Evolutionary conservation across 2,329 filamentous ascomycete species (phyloP), one percentile per base, ranked within the genome.

Genomic region (Didymella segeticola): DNA sequence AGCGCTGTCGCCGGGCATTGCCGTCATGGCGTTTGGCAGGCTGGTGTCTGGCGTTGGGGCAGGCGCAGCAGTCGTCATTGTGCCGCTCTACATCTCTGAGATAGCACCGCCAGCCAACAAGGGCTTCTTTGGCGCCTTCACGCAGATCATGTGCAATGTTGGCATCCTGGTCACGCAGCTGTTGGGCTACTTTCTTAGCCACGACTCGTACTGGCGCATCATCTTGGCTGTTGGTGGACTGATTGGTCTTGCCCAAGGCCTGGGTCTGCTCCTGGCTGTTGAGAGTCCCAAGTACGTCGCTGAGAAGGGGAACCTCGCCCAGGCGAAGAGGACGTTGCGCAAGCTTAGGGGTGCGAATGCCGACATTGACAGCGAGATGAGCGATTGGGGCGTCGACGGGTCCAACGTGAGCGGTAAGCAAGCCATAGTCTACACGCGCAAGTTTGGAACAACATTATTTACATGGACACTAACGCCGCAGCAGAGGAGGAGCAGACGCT

Each of bases 51-150:
- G 95, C 10, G 72, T 96, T 1, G 93, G 90, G 6, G 92, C 92
- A 5, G 95, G 95, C 19, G 91, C 92, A 2, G 86, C 92, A 1
- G 93, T 95, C 2, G 95, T 99, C 17, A 90, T 97, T 29, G 92
- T 96, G 2, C 95, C 95, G 0, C 85, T 99, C 17, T 99, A 96
- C 79, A 91, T 99, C 63, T 93, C 91, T 38, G 95, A 99, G 75
- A 84, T 97, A 22, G 88, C 93, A 0, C 95, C 93, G 31, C 75
- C 75, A 1, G 71, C 70, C 14, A 84, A 88, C 61, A 85, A 87
- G 48, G 93, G 92, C 5, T 86, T 96, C 58, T 98, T 96, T 64
- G 86, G 86, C 10, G 80, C 82, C 29, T 89, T 96, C 75, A 98
- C 95, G 0, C 93, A 99, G 72, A 87, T 98, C 68, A 93, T 92